phyloP scores from a whole-genome alignment of 75 land plant genomes.

The Selaginella moellendorffii region DNA sequence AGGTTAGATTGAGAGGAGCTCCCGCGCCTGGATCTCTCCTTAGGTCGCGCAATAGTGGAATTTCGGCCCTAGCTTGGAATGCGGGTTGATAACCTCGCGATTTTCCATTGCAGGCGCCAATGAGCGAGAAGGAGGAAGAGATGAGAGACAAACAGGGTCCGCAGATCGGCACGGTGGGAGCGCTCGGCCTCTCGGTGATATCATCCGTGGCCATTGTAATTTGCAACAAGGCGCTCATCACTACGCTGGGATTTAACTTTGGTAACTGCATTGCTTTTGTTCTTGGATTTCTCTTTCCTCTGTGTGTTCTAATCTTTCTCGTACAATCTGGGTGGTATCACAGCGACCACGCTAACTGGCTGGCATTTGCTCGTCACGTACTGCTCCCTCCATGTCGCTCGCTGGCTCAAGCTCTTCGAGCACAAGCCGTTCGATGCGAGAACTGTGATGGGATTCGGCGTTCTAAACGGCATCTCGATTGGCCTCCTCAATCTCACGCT shows the following conservation, averaged over 20 bases:
- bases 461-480: slow-evolving; percentile 68
- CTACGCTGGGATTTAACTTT: slow-evolving; percentile 45
- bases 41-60: too few species aligned
- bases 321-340: too few species aligned
- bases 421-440: slow-evolving; percentile 69
- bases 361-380: slow-evolving; percentile 79
- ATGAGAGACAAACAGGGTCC: slow-evolving; percentile 32
- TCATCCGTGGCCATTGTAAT: slow-evolving; percentile 76
- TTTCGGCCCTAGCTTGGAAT: too few species aligned
- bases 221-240: slow-evolving; percentile 74
- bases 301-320: too few species aligned
- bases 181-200: slow-evolving; percentile 50
- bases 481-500: slow-evolving; percentile 63
- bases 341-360: slow-evolving; percentile 74
- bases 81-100: too few species aligned
- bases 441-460: slow-evolving; percentile 65
- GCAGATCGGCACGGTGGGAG: slow-evolving; percentile 61
- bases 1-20: too few species aligned
- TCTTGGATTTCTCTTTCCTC: not conserved
- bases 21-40: too few species aligned
- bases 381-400: slow-evolving; percentile 61
- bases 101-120: not conserved
- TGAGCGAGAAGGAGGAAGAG: not conserved
- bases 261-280: slow-evolving; percentile 20
- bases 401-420: slow-evolving; percentile 64